Percentiles rank a stretch among this genome's conserved stretches.
Evolutionary conservation across 305 asterid species (phyloP).

Genomic region (Ruellia speciosa): DNA sequence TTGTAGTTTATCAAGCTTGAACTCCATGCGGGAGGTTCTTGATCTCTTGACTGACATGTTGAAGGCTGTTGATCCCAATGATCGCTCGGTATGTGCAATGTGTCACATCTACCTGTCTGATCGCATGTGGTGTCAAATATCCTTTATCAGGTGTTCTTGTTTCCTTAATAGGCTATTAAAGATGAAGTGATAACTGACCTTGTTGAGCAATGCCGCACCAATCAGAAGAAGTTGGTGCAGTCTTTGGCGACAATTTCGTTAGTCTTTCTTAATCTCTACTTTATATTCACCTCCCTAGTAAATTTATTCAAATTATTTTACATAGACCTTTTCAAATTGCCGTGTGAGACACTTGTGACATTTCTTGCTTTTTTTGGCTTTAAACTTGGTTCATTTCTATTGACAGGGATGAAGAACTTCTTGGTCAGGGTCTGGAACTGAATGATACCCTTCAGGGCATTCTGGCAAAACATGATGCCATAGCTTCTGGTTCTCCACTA

Average conservation of each 20-base stretch:
- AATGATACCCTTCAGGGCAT: constrained; percentile 65
- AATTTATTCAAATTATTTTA: not conserved
- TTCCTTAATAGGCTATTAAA: constrained; percentile 52
- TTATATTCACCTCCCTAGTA: not conserved
- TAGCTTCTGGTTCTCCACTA: constrained; percentile 71
- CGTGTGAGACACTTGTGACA: too few relatives aligned
- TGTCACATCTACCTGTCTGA: constrained; percentile 2
- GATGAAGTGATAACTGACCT: constrained; percentile 90
- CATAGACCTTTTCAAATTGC: too few relatives aligned
- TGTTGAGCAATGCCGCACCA: constrained; percentile 72
- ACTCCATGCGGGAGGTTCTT: constrained; percentile 57
- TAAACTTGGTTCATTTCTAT: constrained; percentile 10
- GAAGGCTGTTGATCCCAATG: constrained; percentile 67
- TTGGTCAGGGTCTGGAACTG: constrained; percentile 77
- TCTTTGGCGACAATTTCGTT: constrained; percentile 63
- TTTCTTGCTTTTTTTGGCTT: not conserved
- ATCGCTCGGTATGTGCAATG: constrained; percentile 43
- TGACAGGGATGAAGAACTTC: constrained; percentile 82
- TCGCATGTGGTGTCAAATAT: constrained; percentile 1
- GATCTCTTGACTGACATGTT: constrained; percentile 86
- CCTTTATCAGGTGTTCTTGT: constrained; percentile 14
- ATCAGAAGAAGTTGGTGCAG: constrained; percentile 83
- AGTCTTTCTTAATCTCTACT: constrained; percentile 16
- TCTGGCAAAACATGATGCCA: constrained; percentile 68
- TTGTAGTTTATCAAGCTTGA: constrained; percentile 55